Evolutionary conservation across 345 rosid species (phyloP).

Genomic region (Draba incana): DNA sequence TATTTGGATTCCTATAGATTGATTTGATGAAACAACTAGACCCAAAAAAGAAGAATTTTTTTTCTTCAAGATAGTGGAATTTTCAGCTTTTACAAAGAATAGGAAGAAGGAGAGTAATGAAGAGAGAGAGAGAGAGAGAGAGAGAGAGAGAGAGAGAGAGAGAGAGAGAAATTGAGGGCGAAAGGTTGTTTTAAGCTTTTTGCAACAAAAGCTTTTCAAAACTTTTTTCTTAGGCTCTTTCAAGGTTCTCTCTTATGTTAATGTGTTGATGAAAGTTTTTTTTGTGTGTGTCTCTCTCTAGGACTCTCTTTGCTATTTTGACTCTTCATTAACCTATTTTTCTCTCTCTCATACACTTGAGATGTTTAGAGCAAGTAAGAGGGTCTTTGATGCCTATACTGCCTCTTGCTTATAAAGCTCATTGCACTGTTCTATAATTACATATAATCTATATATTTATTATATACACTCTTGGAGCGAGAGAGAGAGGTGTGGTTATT

Average conservation of each 20-base stretch:
- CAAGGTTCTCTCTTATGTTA: slow-evolving; percentile 35
- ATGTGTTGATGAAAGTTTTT: slow-evolving; percentile 43
- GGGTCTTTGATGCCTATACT: slow-evolving; percentile 35
- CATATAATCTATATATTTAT: slow-evolving; percentile 32
- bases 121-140: slow-evolving; percentile 27
- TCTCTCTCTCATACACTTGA: slow-evolving; percentile 39
- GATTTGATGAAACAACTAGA: slow-evolving; percentile 39
- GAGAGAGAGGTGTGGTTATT: slow-evolving; percentile 14
- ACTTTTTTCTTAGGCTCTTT: slow-evolving; percentile 47
- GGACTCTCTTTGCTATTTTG: slow-evolving; percentile 25
- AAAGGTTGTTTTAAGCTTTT: slow-evolving; percentile 66
- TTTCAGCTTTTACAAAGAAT: slow-evolving; percentile 61
- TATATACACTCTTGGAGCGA: slow-evolving; percentile 17
- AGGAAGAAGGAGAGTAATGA: slow-evolving; percentile 20
- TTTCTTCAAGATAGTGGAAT: slow-evolving; percentile 46
- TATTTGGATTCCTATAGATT: slow-evolving; percentile 32
- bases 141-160: slow-evolving; percentile 33
- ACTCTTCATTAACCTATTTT: slow-evolving; percentile 35
- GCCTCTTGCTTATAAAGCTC: slow-evolving; percentile 43
- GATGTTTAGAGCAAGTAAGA: slow-evolving; percentile 29
- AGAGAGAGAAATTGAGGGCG: slow-evolving; percentile 28
- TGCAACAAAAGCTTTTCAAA: slow-evolving; percentile 59
- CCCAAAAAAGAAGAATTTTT: slow-evolving; percentile 14
- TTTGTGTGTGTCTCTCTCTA: slow-evolving; percentile 25
- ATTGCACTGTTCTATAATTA: slow-evolving; percentile 39